These are phyloP conservation scores for Lithohypha guttulata DNA, from an alignment of 2,329 filamentous ascomycete genomes.

Conservation along the genomic window DNA sequence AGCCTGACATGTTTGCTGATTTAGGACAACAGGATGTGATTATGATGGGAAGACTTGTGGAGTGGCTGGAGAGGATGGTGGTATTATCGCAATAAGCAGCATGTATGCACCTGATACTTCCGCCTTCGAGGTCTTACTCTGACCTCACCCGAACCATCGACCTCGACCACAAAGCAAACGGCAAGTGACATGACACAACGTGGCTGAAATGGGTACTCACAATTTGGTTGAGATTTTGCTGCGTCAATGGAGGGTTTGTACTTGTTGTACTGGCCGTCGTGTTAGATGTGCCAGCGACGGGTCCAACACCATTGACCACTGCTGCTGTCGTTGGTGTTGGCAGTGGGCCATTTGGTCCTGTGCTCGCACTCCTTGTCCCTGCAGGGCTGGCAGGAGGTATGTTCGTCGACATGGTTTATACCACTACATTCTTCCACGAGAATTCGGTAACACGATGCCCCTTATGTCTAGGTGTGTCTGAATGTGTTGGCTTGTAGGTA, in stretches of 20 bases:
- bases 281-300: slow-evolving; percentile 13
- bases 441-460: neutral
- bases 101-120: too few species aligned
- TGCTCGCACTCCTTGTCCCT: slow-evolving; percentile 36
- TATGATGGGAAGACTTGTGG: too few species aligned
- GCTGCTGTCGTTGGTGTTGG: slow-evolving; percentile 26
- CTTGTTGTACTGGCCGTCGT: slow-evolving; percentile 20
- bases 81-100: too few species aligned
- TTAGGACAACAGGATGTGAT: too few species aligned
- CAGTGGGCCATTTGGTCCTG: slow-evolving; percentile 39
- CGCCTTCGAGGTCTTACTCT: too few species aligned
- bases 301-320: slow-evolving; percentile 17
- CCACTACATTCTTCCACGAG: neutral
- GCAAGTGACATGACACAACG: too few species aligned
- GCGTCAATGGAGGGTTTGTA: slow-evolving; percentile 48
- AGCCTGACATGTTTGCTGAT: too few species aligned
- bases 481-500: too few species aligned
- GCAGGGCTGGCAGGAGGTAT: slow-evolving; percentile 41
- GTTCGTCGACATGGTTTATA: slow-evolving; percentile 9
- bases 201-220: slow-evolving; percentile 46
- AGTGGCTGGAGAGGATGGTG: too few species aligned
- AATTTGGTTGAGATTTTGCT: slow-evolving; percentile 91
- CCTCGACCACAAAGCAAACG: too few species aligned
- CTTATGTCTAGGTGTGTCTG: neutral
- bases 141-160: too few species aligned